Conservation (phyloP, 352 stramenopile genomes). For the Phytophthora parvispora region DNA sequence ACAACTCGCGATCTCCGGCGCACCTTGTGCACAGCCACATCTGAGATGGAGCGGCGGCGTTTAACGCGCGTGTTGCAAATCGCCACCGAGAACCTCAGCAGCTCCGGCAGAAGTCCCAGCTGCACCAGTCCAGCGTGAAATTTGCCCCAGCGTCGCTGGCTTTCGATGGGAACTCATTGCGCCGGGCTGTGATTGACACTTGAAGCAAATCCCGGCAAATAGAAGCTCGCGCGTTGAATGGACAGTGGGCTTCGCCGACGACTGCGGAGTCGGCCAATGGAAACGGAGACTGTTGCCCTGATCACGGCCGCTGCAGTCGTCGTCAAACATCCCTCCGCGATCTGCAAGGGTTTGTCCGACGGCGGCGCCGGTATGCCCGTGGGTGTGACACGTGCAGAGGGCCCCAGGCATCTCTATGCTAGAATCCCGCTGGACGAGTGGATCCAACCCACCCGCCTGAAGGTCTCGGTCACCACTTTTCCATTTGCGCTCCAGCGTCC, state of each 20-base stretch:
- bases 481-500: slow-evolving; percentile 17
- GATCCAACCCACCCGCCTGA: slow-evolving; percentile 6
- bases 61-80: neutral
- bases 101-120: neutral
- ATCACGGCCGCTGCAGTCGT: neutral
- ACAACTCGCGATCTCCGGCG: too few relatives aligned
- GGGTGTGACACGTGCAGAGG: slow-evolving; percentile 19
- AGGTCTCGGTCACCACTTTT: slow-evolving; percentile 10
- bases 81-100: neutral
- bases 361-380: slow-evolving; percentile 10
- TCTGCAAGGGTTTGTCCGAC: slow-evolving; percentile 26
- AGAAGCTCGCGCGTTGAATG: slow-evolving; percentile 5
- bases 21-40: too few relatives aligned
- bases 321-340: slow-evolving; percentile 5
- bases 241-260: slow-evolving; percentile 14
- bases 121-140: neutral
- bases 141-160: too few relatives aligned
- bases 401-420: slow-evolving; percentile 15
- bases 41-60: neutral
- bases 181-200: slow-evolving; percentile 3
- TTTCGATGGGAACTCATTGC: neutral
- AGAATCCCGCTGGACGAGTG: neutral
- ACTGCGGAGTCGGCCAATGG: neutral
- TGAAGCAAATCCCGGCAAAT: slow-evolving; percentile 1
- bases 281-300: neutral